Percentiles rank a stretch among this genome's conserved stretches.
These are phyloP conservation scores for Ogataea siamensis DNA, from an alignment of 805 yeast genomes.

Conservation along the genomic window DNA sequence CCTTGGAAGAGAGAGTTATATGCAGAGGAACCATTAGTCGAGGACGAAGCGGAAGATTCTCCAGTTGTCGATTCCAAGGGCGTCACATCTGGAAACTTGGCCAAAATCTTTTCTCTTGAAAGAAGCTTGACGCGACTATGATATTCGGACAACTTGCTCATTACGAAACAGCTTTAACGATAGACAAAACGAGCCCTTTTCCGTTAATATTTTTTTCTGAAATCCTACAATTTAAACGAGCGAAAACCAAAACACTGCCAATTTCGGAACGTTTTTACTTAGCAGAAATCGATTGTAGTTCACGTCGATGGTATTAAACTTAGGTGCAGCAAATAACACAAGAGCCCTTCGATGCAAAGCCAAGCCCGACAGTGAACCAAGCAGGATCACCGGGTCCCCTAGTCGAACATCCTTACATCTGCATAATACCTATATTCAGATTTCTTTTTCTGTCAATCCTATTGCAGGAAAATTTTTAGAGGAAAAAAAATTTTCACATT, in stretches of 20 bases:
- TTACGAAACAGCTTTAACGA: not conserved
- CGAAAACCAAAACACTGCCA: slow-evolving; percentile 4
- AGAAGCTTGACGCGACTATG: slow-evolving; percentile 54
- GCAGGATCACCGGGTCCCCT: not conserved
- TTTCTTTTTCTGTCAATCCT: slow-evolving; percentile 7
- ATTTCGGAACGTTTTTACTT: not conserved
- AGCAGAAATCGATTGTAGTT: no score
- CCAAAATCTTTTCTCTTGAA: slow-evolving; percentile 47
- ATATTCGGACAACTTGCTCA: slow-evolving; percentile 33
- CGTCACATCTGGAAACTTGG: slow-evolving; percentile 63
- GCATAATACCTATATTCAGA: not conserved
- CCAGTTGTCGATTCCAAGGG: slow-evolving; percentile 63
- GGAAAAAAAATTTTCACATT: slow-evolving; percentile 14
- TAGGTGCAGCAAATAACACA: no score
- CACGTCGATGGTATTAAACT: no score
- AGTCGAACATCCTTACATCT: not conserved
- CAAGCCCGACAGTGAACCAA: no score
- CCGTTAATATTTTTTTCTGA: slow-evolving; percentile 3
- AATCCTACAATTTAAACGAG: slow-evolving; percentile 7
- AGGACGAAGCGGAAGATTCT: slow-evolving; percentile 44
- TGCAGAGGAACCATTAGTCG: slow-evolving; percentile 30
- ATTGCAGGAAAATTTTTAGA: slow-evolving; percentile 3
- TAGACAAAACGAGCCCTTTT: slow-evolving; percentile 7
- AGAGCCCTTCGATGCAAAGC: no score
- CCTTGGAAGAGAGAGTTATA: slow-evolving; percentile 62